Base-by-base conservation (phyloP, 192 early-diverging fungal genomes). In the Globomyces pollinis-pini region DNA sequence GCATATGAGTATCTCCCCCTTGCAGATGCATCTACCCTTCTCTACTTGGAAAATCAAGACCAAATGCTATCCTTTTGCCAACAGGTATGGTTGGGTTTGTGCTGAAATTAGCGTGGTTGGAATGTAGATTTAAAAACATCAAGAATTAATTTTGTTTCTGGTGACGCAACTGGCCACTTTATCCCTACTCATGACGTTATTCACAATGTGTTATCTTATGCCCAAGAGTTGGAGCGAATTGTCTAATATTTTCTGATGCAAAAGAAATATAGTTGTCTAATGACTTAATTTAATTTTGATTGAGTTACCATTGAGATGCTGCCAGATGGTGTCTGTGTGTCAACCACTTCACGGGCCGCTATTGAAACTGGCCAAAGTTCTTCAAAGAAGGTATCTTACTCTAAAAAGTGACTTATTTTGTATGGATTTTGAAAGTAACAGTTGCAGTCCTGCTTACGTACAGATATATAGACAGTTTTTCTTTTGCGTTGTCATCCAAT, bases 141-240 rank as follows among this genome's bases (percentile, higher is more conserved):
- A 86, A 88, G 59, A 86, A 93, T 50, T 84, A 88, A 57, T 98
- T 98, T 61, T 53, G 59, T 21, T 50, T 35, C 12, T 9, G 73
- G 77, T 36, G 81, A 81, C 61, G 76, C 78, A 18, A 79, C 84
- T 57, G 66, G 69, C 28, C 71, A 66, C 38, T 80, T 80, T 59
- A 91, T 96, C 60, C 91, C 92, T 33, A 78, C 88, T 31, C 84
- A 86, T 52, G 79, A 79, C 53, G 88, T 94, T 45, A 90, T 97
- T 67, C 76, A 81, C 60, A 85, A 91, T 73, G 79, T 87, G 29
- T 74, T 98, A 67, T 66, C 75, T 13, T 98, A 98, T 71, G 96
- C 96, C 11, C 72, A 81, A 53, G 96, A 98, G 74, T 79, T 98
- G 57, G 96, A 98, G 70, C 86, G 90, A 56, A 98, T 98, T 75